Evolutionary conservation across 2,329 filamentous ascomycete genomes (phyloP).

Genomic region (Pseudogymnoascus sp.): DNA sequence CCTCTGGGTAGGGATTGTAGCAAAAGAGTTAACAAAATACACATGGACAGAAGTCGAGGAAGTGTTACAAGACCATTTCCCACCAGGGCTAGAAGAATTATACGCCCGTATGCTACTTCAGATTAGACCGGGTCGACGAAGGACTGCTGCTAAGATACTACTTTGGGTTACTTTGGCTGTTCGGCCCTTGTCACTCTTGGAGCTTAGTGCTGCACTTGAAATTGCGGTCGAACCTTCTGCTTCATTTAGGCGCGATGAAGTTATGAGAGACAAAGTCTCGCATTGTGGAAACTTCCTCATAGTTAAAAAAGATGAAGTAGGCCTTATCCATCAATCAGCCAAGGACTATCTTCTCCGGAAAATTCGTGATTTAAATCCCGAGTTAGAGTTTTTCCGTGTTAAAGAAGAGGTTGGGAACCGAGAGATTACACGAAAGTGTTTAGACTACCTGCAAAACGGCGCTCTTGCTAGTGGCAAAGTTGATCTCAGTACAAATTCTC

Average conservation of each 20-base stretch:
- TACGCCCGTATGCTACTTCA: conserved; percentile 25
- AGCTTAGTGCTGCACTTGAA: conserved; percentile 20
- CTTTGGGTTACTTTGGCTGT: conserved; percentile 23
- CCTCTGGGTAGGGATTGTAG: conserved; percentile 24
- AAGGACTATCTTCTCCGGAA: conserved; percentile 24
- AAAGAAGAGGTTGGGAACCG: conserved; percentile 12
- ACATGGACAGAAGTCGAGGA: conserved; percentile 15
- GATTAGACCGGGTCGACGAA: conserved; percentile 16
- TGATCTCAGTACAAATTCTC: conserved; percentile 5
- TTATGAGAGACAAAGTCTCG: conserved; percentile 16
- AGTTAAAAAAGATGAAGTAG: conserved; percentile 19
- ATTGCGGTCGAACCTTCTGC: not conserved
- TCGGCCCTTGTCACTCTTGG: conserved; percentile 22
- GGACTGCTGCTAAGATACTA: conserved; percentile 19
- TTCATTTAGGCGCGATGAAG: conserved; percentile 15
- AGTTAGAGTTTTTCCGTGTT: conserved; percentile 15
- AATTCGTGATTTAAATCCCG: conserved; percentile 12
- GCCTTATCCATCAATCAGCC: conserved; percentile 25
- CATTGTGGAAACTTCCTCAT: conserved; percentile 19
- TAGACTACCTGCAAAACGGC: conserved; percentile 13
- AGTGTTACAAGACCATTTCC: conserved; percentile 18
- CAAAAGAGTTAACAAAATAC: conserved; percentile 13
- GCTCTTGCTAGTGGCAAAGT: conserved; percentile 7
- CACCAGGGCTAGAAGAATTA: conserved; percentile 21
- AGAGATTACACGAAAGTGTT: conserved; percentile 14